Percentiles rank a stretch among this genome's conserved stretches.
phyloP scores from a whole-genome alignment of 352 stramenopile genomes.

The Aphanomyces invadans region DNA sequence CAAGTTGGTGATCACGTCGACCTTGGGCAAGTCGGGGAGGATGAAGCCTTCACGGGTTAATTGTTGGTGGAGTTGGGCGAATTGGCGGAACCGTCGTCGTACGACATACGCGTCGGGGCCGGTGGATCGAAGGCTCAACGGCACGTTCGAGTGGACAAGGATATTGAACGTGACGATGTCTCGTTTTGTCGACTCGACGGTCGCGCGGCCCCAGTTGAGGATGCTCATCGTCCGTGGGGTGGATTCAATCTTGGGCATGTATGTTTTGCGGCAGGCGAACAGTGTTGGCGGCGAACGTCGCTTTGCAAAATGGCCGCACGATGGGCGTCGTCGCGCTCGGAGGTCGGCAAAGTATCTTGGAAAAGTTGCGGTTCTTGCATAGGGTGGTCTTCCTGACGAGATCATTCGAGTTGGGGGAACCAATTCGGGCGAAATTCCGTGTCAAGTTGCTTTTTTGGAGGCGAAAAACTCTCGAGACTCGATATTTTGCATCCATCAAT shows the following conservation, averaged over 20 bases:
- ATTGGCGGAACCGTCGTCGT: background rate
- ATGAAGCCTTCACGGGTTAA: background rate
- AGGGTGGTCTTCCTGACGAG: background rate
- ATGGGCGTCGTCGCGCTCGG: background rate
- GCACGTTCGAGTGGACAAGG: background rate
- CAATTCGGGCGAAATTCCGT: background rate
- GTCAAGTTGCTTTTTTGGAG: background rate
- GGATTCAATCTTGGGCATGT: background rate
- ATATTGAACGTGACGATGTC: slow-evolving; percentile 7
- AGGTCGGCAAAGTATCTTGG: background rate
- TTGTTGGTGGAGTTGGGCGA: background rate
- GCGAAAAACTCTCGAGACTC: background rate
- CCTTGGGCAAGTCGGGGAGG: slow-evolving; percentile 9
- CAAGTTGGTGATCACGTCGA: slow-evolving; percentile 8
- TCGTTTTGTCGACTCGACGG: background rate
- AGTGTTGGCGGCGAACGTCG: background rate
- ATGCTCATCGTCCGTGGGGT: background rate
- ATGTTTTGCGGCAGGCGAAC: too few species aligned
- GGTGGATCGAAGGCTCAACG: background rate
- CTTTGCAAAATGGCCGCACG: background rate
- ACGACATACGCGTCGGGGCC: slow-evolving; percentile 4
- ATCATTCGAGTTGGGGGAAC: background rate
- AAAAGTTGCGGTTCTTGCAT: background rate
- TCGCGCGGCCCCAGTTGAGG: background rate
- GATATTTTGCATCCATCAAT: too few species aligned